These are phyloP conservation scores for Ambrosia trifida DNA, from an alignment of 129 eudicot species.

Conservation along the genomic window DNA sequence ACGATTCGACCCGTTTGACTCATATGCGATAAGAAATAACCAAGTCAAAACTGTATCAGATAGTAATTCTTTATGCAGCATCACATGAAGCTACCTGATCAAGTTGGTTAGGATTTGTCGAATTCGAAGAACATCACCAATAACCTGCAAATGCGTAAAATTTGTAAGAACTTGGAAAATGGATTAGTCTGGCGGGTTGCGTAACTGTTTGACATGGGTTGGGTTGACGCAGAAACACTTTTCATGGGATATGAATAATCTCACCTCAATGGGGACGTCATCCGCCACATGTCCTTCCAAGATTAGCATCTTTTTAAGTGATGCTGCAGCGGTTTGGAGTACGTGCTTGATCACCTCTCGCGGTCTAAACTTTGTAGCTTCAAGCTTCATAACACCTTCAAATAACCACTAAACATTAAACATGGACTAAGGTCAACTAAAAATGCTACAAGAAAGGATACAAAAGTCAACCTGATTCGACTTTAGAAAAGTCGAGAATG, in stretches of 20 bases:
- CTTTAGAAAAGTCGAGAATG: conserved; percentile 95
- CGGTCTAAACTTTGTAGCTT: conserved; percentile 95
- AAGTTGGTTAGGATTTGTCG: conserved; percentile 95
- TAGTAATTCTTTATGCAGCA: neutral
- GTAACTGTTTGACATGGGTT: neutral
- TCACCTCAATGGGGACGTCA: conserved; percentile 87
- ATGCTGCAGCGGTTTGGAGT: conserved; percentile 94
- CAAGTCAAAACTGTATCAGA: neutral
- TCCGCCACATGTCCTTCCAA: conserved; percentile 82
- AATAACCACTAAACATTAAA: conserved; percentile 6
- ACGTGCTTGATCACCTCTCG: conserved; percentile 96
- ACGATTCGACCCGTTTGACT: conserved; percentile 4
- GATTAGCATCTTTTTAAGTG: conserved; percentile 65
- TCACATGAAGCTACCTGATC: conserved; percentile 58
- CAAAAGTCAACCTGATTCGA: conserved; percentile 72
- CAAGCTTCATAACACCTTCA: conserved; percentile 92
- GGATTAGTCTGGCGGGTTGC: neutral
- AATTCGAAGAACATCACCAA: conserved; percentile 90
- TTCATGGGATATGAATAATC: neutral
- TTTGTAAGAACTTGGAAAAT: neutral
- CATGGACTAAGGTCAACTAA: neutral
- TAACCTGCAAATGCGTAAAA: conserved; percentile 52
- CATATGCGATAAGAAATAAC: neutral
- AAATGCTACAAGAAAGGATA: conserved; percentile 20
- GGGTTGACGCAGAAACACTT: neutral